Evolutionary conservation across 352 stramenopile species (phyloP), one percentile per base, ranked within the genome.

Genomic region (Phytophthora agathidicida): DNA sequence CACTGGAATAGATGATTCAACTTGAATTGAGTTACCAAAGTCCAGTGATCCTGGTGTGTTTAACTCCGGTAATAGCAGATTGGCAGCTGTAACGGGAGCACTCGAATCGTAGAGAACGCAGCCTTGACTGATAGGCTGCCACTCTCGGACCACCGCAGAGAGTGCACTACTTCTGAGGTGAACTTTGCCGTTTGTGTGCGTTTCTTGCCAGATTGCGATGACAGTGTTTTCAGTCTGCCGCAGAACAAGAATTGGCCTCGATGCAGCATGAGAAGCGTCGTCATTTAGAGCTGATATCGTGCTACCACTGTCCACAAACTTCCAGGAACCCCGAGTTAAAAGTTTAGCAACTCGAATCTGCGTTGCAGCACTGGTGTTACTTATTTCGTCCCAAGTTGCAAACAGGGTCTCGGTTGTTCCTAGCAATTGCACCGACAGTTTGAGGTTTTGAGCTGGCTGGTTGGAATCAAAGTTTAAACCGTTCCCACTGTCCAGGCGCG

Each of bases 301-400:
- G 3, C 36, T 45, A 14, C 59, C 73, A 6, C 75, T 65, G 37
- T 91, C 81, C 4, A 82, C 17, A 33, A 83, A 79, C 11, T 53
- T 52, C 82, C 77, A 89, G 0, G 22, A 7, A 22, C 37, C 33
- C 2, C 35, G 22, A 20, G 20, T 14, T 10, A 27, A 52, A 30
- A 83, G 62, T 5, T 68, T 54, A 0, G 78, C 78, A 1, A 73
- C 66, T 37, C 81, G 68, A 26, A 85, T 69, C 50, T 91, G 81
- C 4, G 49, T 72, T 22, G 60, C 74, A 16, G 36, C 14, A 0
- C 23, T 58, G 3, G 30, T 33, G 5, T 23, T 27, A 7, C 78
- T 60, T 2, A 68, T 11, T 66, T 93, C 83, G 27, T 86, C 68
- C 80, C 83, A 93, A 0, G 69, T 71, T 0, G 73, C 75, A 23